Conservation (phyloP, 1,139 yeast genomes). For the Taphrina deformans region DNA sequence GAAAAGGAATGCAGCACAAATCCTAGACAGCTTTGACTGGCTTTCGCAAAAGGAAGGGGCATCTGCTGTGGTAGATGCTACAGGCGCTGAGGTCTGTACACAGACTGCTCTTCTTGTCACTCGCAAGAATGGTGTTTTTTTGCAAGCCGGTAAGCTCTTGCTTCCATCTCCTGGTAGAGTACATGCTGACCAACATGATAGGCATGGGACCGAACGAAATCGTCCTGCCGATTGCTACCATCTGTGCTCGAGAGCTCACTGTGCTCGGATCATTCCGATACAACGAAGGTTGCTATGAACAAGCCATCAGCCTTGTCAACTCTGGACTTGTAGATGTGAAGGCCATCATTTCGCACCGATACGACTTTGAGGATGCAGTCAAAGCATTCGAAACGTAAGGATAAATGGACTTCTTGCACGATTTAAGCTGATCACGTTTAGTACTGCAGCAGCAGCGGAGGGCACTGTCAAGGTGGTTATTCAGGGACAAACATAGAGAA, state of each 20-base stretch:
- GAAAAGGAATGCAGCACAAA: conserved; percentile 45
- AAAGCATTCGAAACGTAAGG: conserved; percentile 63
- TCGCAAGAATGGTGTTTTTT: conserved; percentile 63
- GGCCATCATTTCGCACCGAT: conserved; percentile 74
- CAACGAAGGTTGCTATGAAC: conserved; percentile 73
- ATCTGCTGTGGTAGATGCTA: conserved; percentile 65
- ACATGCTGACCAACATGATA: not conserved
- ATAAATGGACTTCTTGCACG: no score
- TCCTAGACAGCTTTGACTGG: conserved; percentile 45
- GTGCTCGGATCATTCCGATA: conserved; percentile 76
- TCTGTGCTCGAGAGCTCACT: conserved; percentile 67
- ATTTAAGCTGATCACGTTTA: not conserved
- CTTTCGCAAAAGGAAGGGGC: conserved; percentile 53
- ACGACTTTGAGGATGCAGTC: conserved; percentile 69
- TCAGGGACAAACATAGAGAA: conserved; percentile 19
- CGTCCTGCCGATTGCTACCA: conserved; percentile 70
- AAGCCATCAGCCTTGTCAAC: conserved; percentile 66
- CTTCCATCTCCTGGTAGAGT: not conserved
- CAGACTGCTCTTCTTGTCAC: conserved; percentile 61
- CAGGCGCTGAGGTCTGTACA: conserved; percentile 72
- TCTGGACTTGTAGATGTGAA: conserved; percentile 64
- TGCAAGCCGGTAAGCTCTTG: conserved; percentile 59
- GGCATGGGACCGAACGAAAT: conserved; percentile 64
- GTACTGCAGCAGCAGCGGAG: conserved; percentile 32
- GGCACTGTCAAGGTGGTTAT: conserved; percentile 35